Percentiles rank a stretch among this genome's conserved stretches.
These are phyloP conservation scores for Cryptosporidium ryanae DNA, from an alignment of 169 alveolate species.

Conservation along the genomic window DNA sequence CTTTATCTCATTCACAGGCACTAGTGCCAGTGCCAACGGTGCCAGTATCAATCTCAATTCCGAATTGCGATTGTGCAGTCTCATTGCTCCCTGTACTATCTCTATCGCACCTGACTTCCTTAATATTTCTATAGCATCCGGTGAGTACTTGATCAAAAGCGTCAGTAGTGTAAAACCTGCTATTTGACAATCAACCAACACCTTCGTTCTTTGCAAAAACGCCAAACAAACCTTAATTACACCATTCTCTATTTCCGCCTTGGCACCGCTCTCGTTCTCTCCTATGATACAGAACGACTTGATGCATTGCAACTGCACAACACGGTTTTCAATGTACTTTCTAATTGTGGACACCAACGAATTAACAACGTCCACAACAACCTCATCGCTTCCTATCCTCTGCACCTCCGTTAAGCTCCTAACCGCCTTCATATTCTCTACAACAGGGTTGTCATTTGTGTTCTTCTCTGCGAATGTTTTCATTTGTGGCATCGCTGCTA, in stretches of 20 bases:
- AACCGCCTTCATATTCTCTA: slow-evolving; percentile 71
- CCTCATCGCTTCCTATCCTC: slow-evolving; percentile 52
- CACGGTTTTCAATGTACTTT: slow-evolving; percentile 65
- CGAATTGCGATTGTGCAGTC: slow-evolving; percentile 87
- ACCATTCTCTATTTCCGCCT: slow-evolving; percentile 62
- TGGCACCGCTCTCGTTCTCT: slow-evolving; percentile 51
- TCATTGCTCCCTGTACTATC: slow-evolving; percentile 82
- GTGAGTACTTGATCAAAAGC: slow-evolving; percentile 41
- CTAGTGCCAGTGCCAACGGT: slow-evolving; percentile 86
- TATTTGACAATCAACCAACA: slow-evolving; percentile 54
- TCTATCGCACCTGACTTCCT: slow-evolving; percentile 70
- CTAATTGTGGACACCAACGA: slow-evolving; percentile 59
- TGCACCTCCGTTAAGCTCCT: slow-evolving; percentile 36
- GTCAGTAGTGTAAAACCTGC: slow-evolving; percentile 66
- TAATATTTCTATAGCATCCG: slow-evolving; percentile 54
- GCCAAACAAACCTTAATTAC: slow-evolving; percentile 70
- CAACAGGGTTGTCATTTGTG: slow-evolving; percentile 66
- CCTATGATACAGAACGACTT: slow-evolving; percentile 51
- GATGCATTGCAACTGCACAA: slow-evolving; percentile 65
- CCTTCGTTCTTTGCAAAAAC: slow-evolving; percentile 67
- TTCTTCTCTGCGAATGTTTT: slow-evolving; percentile 57
- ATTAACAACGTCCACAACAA: slow-evolving; percentile 40
- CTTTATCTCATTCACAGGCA: slow-evolving; percentile 90
- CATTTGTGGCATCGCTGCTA: slow-evolving; percentile 62
- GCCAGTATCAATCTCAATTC: slow-evolving; percentile 87